Conservation (phyloP, 805 yeast genomes). For the Hemisphaericaspora nanyangensis region DNA sequence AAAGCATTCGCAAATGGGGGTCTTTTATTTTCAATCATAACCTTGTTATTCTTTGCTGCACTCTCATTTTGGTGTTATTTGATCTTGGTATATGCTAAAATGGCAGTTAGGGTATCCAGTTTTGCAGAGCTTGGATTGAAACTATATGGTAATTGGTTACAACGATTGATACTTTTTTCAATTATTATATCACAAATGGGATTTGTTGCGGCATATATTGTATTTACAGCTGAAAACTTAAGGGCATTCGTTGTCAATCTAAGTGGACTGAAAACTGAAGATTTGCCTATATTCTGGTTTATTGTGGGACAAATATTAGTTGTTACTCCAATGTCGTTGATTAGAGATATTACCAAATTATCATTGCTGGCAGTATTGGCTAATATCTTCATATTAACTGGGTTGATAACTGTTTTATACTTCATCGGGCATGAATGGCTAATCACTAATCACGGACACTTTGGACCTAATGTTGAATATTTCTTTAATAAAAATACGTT, state of each 20-base stretch:
- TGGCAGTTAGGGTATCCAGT: constrained; percentile 60
- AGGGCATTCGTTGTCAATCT: constrained; percentile 57
- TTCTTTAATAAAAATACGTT: constrained; percentile 55
- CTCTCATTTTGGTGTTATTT: constrained; percentile 79
- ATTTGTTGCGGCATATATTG: constrained; percentile 76
- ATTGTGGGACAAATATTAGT: constrained; percentile 54
- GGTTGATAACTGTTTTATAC: constrained; percentile 60
- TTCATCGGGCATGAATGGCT: constrained; percentile 48
- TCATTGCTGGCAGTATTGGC: constrained; percentile 72
- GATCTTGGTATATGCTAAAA: constrained; percentile 57
- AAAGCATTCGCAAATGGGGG: constrained; percentile 75
- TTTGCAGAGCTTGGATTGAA: constrained; percentile 72
- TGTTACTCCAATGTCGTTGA: constrained; percentile 64
- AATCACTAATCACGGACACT: constrained; percentile 19
- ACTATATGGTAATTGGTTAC: constrained; percentile 65
- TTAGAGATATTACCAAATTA: constrained; percentile 72
- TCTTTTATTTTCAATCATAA: constrained; percentile 49
- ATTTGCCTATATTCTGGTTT: constrained; percentile 38
- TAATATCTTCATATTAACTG: constrained; percentile 62
- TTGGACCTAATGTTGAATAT: constrained; percentile 47
- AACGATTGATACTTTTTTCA: constrained; percentile 57
- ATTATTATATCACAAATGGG: constrained; percentile 73
- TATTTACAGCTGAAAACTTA: constrained; percentile 71
- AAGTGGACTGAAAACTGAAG: constrained; percentile 35
- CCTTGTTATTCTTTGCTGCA: constrained; percentile 57